Conservation (phyloP, 805 yeast species). For the Kodamaea lidongshanica region DNA sequence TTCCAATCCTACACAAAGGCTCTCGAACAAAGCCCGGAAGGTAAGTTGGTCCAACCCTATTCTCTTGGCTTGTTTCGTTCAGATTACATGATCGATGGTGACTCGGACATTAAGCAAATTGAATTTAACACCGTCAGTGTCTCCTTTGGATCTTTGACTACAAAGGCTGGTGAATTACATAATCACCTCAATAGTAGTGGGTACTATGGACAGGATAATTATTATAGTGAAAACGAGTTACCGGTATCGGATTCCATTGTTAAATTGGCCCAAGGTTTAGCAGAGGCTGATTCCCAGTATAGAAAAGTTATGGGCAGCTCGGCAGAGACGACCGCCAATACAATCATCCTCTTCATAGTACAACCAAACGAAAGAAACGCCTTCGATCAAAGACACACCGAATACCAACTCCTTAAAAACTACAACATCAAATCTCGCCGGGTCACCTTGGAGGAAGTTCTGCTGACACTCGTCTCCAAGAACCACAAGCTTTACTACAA, state of each 20-base stretch:
- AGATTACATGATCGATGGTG: constrained; percentile 62
- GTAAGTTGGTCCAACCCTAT: constrained; percentile 50
- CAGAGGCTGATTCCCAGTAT: constrained; percentile 59
- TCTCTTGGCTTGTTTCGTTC: constrained; percentile 84
- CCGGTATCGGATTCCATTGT: constrained; percentile 64
- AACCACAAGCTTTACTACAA: constrained; percentile 45
- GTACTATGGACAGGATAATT: constrained; percentile 39
- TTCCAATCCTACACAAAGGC: constrained; percentile 55
- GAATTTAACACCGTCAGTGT: constrained; percentile 96
- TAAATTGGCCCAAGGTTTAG: constrained; percentile 63
- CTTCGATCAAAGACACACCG: constrained; percentile 85
- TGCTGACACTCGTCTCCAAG: constrained; percentile 35
- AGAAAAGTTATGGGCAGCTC: constrained; percentile 27
- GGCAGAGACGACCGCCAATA: constrained; percentile 19
- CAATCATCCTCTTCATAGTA: constrained; percentile 67
- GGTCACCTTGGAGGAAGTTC: constrained; percentile 57
- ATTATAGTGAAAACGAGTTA: constrained; percentile 43
- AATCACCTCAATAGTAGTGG: constrained; percentile 55
- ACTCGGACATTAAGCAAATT: constrained; percentile 68
- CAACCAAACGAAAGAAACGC: constrained; percentile 85
- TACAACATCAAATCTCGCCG: constrained; percentile 60
- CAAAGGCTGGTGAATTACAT: constrained; percentile 76
- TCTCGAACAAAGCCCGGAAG: constrained; percentile 31
- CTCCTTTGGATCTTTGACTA: constrained; percentile 86
- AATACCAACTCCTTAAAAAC: constrained; percentile 54